Evolutionary conservation across 202 grass and related monocot species (phyloP).

Genomic region (Setaria italica): DNA sequence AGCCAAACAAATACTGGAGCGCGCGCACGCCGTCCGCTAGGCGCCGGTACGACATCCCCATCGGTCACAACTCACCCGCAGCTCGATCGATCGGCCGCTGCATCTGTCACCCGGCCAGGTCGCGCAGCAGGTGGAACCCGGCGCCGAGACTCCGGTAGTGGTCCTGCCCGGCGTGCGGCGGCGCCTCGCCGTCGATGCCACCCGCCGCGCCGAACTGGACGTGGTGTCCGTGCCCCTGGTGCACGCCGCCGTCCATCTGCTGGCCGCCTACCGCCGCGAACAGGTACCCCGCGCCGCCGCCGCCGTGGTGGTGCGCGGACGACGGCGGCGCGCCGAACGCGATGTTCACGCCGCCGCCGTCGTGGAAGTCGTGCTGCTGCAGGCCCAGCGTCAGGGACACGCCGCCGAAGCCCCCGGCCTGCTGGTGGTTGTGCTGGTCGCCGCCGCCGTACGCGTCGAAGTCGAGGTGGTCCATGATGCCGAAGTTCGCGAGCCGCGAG

Average conservation of each 20-base stretch:
- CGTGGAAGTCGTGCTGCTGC: slow-evolving; percentile 70
- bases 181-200: slow-evolving; percentile 45
- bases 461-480: slow-evolving; percentile 61
- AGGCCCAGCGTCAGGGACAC: slow-evolving; percentile 93
- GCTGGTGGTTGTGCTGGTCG: neutral
- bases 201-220: slow-evolving; percentile 39
- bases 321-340: slow-evolving; percentile 57
- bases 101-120: slow-evolving; percentile 58
- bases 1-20: neutral
- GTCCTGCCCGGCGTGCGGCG: slow-evolving; percentile 39
- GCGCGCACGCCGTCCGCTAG: neutral
- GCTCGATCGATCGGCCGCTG: neutral
- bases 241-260: slow-evolving; percentile 47
- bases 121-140: slow-evolving; percentile 64
- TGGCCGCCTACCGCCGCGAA: slow-evolving; percentile 33
- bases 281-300: slow-evolving; percentile 37
- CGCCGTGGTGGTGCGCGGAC: slow-evolving; percentile 4
- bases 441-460: slow-evolving; percentile 60
- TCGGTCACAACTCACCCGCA: neutral
- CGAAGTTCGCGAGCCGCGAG: slow-evolving; percentile 51
- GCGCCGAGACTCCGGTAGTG: slow-evolving; percentile 51
- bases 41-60: slow-evolving; percentile 10
- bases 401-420: slow-evolving; percentile 28
- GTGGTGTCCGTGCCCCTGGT: slow-evolving; percentile 39
- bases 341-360: slow-evolving; percentile 61